Base-by-base conservation (phyloP, 108 stramenopile species). In the Skeletonema costatum region DNA sequence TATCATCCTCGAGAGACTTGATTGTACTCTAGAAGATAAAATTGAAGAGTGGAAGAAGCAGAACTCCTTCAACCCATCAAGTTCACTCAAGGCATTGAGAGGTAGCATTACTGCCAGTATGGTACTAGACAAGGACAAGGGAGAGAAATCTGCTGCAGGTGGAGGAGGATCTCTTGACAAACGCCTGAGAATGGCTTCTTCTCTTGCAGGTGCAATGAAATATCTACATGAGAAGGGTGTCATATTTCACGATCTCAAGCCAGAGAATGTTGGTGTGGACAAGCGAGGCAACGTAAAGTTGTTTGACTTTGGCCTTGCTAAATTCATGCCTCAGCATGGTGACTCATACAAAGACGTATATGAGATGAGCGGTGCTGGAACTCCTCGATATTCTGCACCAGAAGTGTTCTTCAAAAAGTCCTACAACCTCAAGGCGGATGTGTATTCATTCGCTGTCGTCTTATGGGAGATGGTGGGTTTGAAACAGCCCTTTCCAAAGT, bases 1-100 rank as follows among this genome's bases (percentile, higher is more conserved):
- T 82, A 85, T 96, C 41, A 71, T 96, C 11, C 75, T 96, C 1
- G 95, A 96, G 67, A 78, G 86, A 58, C 75, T 96, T 9, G 81
- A 67, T 9, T 16, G 64, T 9, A 96, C 95, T 9, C 73, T 96
- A 79, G 92, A 93, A 51, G 63, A 75, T 30, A 87, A 86, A 77
- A 79, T 96, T 51, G 85, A 86, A 70, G 46, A 83, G 4, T 96
- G 95, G 95, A 59, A 91, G n/a, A 80, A 83, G 68, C 25, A 48
- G 4, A 70, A 74, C 31, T 61, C 71, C 16, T 50, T 60, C 42
- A 77, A 66, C 44, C 16, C 16, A 46, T 41, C 39, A 41, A 83
- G 86, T 32, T 71, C 48, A 30, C 60, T 71, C 30, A 75, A 50
- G 60, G 32, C 60, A 21, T 32, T 85, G 25, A 71, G 66, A 16